Conservation (phyloP, 805 yeast genomes). For the Nakazawaea pomicola region DNA sequence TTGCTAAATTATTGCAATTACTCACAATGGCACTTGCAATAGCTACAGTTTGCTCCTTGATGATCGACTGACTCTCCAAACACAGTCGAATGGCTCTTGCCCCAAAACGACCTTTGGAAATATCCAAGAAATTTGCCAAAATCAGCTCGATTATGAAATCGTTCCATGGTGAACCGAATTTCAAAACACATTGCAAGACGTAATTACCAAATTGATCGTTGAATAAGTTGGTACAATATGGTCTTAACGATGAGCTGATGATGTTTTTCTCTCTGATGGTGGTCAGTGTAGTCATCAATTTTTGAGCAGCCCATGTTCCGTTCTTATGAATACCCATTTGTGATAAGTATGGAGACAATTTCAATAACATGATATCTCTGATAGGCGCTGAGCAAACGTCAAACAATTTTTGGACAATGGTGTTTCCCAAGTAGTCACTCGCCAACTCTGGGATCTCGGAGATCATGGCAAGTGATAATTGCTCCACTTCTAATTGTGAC, state of each 20-base stretch:
- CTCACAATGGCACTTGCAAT: slow-evolving; percentile 75
- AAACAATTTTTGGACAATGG: slow-evolving; percentile 89
- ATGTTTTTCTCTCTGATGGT: slow-evolving; percentile 58
- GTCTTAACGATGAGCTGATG: slow-evolving; percentile 66
- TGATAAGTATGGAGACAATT: slow-evolving; percentile 73
- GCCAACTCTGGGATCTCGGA: slow-evolving; percentile 87
- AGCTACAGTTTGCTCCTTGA: slow-evolving; percentile 62
- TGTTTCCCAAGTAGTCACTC: slow-evolving; percentile 91
- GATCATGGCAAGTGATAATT: slow-evolving; percentile 74
- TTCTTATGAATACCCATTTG: slow-evolving; percentile 95
- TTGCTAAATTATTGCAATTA: slow-evolving; percentile 72
- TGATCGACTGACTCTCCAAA: slow-evolving; percentile 69
- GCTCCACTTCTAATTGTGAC: slow-evolving; percentile 66
- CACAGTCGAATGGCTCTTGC: slow-evolving; percentile 94
- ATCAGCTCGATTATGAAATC: slow-evolving; percentile 85
- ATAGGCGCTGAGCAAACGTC: slow-evolving; percentile 63
- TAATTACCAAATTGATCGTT: slow-evolving; percentile 97
- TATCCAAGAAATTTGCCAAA: slow-evolving; percentile 68
- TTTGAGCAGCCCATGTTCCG: slow-evolving; percentile 99
- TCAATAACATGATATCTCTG: slow-evolving; percentile 75
- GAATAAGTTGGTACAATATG: slow-evolving; percentile 79
- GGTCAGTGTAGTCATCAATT: slow-evolving; percentile 73
- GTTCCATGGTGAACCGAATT: slow-evolving; percentile 84
- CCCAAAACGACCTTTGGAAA: slow-evolving; percentile 88
- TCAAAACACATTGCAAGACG: slow-evolving; percentile 89